phyloP scores from a whole-genome alignment of 2,329 filamentous ascomycete species.

The Fusarium pseudoanthophilum region DNA sequence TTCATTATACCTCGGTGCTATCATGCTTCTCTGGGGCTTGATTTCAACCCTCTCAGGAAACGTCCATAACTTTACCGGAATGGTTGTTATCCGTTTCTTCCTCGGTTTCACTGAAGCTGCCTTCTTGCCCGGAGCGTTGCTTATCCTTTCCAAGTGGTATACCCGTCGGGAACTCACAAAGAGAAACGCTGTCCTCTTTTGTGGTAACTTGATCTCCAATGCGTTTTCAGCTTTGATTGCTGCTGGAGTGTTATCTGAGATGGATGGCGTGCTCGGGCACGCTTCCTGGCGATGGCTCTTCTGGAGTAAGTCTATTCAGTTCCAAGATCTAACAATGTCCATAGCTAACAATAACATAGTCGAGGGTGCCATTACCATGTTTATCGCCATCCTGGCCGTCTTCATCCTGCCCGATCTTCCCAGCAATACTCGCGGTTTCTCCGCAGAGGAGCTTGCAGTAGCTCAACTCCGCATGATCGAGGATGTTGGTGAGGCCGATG shows the following conservation, averaged over 20 bases:
- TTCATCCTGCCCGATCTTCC: slow-evolving; percentile 66
- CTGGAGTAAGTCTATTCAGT: slow-evolving; percentile 48
- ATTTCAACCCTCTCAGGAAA: slow-evolving; percentile 67
- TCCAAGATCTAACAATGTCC: accelerated
- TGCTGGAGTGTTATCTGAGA: slow-evolving; percentile 66
- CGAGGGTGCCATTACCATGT: slow-evolving; percentile 64
- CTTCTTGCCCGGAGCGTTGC: slow-evolving; percentile 71
- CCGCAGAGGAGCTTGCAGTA: slow-evolving; percentile 65
- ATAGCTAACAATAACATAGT: slow-evolving; percentile 39
- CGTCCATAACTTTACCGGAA: slow-evolving; percentile 62
- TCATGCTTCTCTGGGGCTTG: slow-evolving; percentile 70
- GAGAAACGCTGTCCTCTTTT: slow-evolving; percentile 68
- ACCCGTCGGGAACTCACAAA: slow-evolving; percentile 67
- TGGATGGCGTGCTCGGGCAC: slow-evolving; percentile 65
- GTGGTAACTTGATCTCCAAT: slow-evolving; percentile 68
- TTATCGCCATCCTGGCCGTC: slow-evolving; percentile 57
- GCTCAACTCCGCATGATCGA: slow-evolving; percentile 67
- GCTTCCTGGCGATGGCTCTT: slow-evolving; percentile 71
- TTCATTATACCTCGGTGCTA: slow-evolving; percentile 60
- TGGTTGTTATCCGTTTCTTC: slow-evolving; percentile 68
- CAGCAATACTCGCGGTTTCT: slow-evolving; percentile 67
- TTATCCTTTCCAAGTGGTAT: slow-evolving; percentile 75
- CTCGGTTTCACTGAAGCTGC: slow-evolving; percentile 72
- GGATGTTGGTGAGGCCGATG: slow-evolving; percentile 67
- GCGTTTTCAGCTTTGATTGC: slow-evolving; percentile 69